These are phyloP conservation scores for Babesia bigemina DNA, from an alignment of 169 alveolate species.

Conservation along the genomic window DNA sequence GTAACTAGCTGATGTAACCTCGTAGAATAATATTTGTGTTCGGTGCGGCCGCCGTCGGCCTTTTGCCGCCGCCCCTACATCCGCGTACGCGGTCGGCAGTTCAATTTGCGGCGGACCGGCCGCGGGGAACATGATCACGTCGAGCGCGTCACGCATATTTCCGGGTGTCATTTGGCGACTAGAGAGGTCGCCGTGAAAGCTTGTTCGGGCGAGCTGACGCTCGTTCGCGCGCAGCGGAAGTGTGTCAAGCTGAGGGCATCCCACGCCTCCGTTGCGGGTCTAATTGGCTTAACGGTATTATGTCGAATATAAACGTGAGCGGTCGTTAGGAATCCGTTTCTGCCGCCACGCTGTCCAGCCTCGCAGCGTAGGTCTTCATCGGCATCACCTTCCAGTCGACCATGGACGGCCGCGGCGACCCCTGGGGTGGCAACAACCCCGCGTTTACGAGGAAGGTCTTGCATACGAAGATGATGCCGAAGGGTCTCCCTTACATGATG, in stretches of 20 bases:
- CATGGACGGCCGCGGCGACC: conserved; percentile 33
- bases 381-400: background rate
- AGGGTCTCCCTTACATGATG: conserved; percentile 34
- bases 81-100: background rate
- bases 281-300: too few species aligned
- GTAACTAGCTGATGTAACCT: background rate
- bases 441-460: conserved; percentile 3
- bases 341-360: too few species aligned
- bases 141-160: background rate
- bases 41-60: background rate
- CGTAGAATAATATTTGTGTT: conserved; percentile 5
- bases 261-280: too few species aligned
- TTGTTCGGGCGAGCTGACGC: too few species aligned
- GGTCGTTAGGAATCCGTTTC: too few species aligned
- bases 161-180: too few species aligned
- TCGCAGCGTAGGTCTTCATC: too few species aligned
- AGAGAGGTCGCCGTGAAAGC: too few species aligned
- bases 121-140: background rate
- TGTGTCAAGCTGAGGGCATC: too few species aligned
- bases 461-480: conserved; percentile 34
- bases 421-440: conserved; percentile 25
- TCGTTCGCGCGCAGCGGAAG: too few species aligned
- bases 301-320: too few species aligned
- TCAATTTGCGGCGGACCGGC: background rate
- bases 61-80: background rate